These are phyloP conservation scores for Penicillium waksmanii DNA, from an alignment of 495 filamentous ascomycete genomes.

Conservation along the genomic window DNA sequence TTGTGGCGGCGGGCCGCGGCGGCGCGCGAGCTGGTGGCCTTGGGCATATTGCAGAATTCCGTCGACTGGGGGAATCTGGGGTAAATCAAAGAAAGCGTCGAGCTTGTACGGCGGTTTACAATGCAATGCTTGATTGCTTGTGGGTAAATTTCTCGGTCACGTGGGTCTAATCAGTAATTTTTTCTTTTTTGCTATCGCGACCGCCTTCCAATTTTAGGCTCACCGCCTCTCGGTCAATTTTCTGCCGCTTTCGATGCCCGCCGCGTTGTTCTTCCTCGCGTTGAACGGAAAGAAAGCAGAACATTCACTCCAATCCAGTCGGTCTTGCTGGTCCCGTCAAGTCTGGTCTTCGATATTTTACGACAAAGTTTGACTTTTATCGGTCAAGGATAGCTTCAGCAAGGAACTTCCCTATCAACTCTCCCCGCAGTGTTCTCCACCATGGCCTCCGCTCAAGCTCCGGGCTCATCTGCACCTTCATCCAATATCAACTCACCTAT, in stretches of 20 bases:
- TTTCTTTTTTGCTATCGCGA: constrained; percentile 35
- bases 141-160: constrained; percentile 48
- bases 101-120: constrained; percentile 15
- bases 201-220: constrained; percentile 16
- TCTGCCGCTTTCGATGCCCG: constrained; percentile 23
- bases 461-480: constrained; percentile 45
- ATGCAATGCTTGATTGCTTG: constrained; percentile 26
- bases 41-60: constrained; percentile 43
- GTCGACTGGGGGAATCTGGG: background rate
- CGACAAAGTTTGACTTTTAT: background rate
- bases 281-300: background rate
- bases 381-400: too few species aligned
- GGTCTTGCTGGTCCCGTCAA: background rate
- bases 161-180: constrained; percentile 32
- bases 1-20: constrained; percentile 62
- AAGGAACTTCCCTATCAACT: too few species aligned
- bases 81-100: constrained; percentile 2
- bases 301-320: background rate
- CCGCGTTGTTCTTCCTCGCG: constrained; percentile 3
- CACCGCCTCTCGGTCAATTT: constrained; percentile 32
- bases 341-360: background rate
- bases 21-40: constrained; percentile 45
- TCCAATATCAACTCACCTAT: constrained; percentile 51
- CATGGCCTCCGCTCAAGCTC: constrained; percentile 45
- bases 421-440: background rate